Evolutionary conservation across 495 filamentous ascomycete species (phyloP).

Genomic region (Hypoxylon fuscum): DNA sequence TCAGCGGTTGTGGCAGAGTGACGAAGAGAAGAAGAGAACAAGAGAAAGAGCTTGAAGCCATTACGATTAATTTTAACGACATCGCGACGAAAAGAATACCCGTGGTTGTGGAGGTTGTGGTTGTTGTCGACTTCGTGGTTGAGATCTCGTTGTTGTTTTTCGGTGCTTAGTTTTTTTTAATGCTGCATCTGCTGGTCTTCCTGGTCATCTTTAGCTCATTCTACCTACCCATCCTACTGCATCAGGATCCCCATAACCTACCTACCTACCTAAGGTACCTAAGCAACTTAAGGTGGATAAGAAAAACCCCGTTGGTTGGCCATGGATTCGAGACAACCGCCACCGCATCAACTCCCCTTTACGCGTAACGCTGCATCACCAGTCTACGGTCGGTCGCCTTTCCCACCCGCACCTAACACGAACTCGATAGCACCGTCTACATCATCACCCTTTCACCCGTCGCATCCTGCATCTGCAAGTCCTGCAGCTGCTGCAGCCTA

Average conservation of each 20-base stretch:
- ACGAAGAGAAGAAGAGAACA: conserved; percentile 6
- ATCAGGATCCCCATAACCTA: conserved; percentile 20
- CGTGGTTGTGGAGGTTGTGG: conserved; percentile 17
- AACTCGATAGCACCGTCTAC: conserved; percentile 26
- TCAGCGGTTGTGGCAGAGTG: conserved; percentile 6
- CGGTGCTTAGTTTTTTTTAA: background rate
- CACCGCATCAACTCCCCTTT: conserved; percentile 48
- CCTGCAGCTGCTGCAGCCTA: conserved; percentile 44
- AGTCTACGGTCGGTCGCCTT: conserved; percentile 47
- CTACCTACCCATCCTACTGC: conserved; percentile 16
- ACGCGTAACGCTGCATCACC: conserved; percentile 47
- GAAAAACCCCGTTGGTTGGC: conserved; percentile 16
- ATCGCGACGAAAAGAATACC: no score
- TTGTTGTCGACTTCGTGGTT: no score
- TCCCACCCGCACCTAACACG: conserved; percentile 43
- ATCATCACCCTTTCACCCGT: conserved; percentile 38
- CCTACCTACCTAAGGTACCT: conserved; percentile 25
- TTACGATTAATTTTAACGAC: background rate
- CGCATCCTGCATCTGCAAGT: conserved; percentile 42
- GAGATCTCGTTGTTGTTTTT: conserved; percentile 1
- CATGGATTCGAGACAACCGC: conserved; percentile 45
- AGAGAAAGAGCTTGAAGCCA: conserved; percentile 2
- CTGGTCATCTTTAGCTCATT: conserved; percentile 22
- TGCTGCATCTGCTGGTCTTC: background rate
- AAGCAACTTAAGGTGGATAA: conserved; percentile 34